Percentiles rank a stretch among this genome's conserved stretches.
Evolutionary conservation across 257 asterid genomes (phyloP).

Genomic region (Paraleonurus japonicus): DNA sequence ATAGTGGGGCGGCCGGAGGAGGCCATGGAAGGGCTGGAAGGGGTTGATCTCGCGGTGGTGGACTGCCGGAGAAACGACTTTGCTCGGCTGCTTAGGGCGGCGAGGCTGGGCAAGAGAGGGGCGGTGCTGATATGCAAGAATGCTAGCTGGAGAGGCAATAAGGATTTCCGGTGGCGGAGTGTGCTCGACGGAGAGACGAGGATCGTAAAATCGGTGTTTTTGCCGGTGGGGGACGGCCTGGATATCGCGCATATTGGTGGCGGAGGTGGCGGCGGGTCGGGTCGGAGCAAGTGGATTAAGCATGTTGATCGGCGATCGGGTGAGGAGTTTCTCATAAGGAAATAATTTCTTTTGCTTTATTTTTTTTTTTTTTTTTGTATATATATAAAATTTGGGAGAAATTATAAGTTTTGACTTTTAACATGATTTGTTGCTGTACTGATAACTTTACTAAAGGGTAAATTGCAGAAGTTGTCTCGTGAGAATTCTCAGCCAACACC

Average conservation of each 20-base stretch:
- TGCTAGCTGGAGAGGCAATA: conserved; percentile 46
- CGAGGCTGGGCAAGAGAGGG: conserved; percentile 67
- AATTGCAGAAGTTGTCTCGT: too few relatives aligned
- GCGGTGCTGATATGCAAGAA: conserved; percentile 84
- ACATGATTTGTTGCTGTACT: background rate
- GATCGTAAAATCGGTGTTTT: conserved; percentile 63
- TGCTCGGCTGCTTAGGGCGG: conserved; percentile 44
- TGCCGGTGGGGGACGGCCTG: conserved; percentile 88
- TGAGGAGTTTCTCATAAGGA: conserved; percentile 60
- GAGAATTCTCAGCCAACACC: too few relatives aligned
- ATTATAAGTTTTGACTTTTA: background rate
- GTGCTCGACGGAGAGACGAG: conserved; percentile 51
- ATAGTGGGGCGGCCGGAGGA: conserved; percentile 51
- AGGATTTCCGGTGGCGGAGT: conserved; percentile 61
- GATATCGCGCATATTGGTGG: conserved; percentile 80
- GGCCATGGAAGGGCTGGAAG: conserved; percentile 45
- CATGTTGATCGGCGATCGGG: conserved; percentile 55
- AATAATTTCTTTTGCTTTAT: conserved; percentile 19
- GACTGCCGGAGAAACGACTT: conserved; percentile 51
- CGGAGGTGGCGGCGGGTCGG: conserved; percentile 13
- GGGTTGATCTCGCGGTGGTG: conserved; percentile 71
- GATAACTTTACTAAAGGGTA: too few relatives aligned
- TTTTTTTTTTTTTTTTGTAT: background rate
- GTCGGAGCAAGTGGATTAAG: conserved; percentile 56
- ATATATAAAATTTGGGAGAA: background rate